Evolutionary conservation across 768 basidiomycete species (phyloP).

Genomic region (Phanerochaete carnosa): DNA sequence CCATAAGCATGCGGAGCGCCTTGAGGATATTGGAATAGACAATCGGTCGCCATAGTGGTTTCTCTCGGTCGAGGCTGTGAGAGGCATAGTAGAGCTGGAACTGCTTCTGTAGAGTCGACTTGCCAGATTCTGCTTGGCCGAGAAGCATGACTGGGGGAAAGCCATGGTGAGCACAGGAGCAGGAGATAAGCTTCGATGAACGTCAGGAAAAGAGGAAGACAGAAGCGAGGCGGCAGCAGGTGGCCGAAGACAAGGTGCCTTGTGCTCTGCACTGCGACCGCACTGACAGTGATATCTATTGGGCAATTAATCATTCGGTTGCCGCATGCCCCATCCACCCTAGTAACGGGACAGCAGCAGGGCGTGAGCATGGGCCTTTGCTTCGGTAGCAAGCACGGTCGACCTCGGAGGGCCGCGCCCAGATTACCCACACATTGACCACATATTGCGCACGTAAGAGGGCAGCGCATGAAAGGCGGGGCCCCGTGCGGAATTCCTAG

Average conservation of each 20-base stretch:
- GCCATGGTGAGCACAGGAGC: not conserved
- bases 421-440: not conserved
- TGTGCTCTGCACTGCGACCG: not conserved
- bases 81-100: conserved; percentile 78
- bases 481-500: not conserved
- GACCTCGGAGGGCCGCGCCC: not conserved
- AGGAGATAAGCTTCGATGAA: not conserved
- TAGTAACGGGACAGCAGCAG: not conserved
- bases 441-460: not conserved
- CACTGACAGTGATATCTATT: not conserved
- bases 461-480: not conserved
- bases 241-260: not conserved
- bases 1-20: conserved; percentile 70
- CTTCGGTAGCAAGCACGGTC: not conserved
- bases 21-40: conserved; percentile 57
- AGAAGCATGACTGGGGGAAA: conserved; percentile 26
- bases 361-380: not conserved
- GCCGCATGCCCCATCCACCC: not conserved
- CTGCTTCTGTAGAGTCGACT: conserved; percentile 83
- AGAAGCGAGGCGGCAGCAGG: not conserved
- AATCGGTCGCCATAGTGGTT: conserved; percentile 40
- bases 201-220: not conserved
- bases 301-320: not conserved
- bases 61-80: conserved; percentile 34
- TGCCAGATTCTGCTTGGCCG: conserved; percentile 46